Conservation (phyloP, 331 rosid species). For the Telfairia occidentalis region DNA sequence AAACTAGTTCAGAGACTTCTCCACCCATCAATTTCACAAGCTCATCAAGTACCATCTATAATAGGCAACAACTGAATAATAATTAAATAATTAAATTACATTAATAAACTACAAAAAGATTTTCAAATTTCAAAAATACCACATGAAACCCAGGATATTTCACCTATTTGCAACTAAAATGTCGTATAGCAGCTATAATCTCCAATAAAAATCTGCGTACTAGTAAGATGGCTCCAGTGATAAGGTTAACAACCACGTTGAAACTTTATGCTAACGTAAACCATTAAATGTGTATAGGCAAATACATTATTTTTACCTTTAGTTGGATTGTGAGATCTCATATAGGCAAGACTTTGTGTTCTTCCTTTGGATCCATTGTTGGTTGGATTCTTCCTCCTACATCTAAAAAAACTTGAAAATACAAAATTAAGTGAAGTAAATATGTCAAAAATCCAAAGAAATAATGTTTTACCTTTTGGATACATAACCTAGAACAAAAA, state of each 20-base stretch:
- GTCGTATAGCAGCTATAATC: neutral
- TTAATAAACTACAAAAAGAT: neutral
- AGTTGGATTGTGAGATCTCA: no score
- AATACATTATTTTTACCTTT: no score
- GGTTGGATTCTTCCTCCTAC: no score
- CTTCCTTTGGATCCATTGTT: no score
- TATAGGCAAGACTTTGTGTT: no score
- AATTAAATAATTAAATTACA: neutral
- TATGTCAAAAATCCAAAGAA: no score
- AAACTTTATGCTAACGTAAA: neutral
- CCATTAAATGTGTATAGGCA: no score
- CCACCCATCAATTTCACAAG: constrained; percentile 96
- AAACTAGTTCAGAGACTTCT: constrained; percentile 77
- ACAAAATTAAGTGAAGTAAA: no score
- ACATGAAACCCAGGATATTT: neutral
- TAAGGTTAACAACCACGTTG: no score
- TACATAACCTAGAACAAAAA: no score
- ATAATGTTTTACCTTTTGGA: no score
- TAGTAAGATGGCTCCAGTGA: neutral
- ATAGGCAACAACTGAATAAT: constrained; percentile 12
- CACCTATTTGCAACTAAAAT: neutral
- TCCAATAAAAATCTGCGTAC: neutral
- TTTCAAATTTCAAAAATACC: neutral
- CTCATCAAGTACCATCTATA: constrained; percentile 88
- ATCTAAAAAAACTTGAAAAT: no score